phyloP scores from a whole-genome alignment of 768 basidiomycete species.

The Pleurotus eryngii region DNA sequence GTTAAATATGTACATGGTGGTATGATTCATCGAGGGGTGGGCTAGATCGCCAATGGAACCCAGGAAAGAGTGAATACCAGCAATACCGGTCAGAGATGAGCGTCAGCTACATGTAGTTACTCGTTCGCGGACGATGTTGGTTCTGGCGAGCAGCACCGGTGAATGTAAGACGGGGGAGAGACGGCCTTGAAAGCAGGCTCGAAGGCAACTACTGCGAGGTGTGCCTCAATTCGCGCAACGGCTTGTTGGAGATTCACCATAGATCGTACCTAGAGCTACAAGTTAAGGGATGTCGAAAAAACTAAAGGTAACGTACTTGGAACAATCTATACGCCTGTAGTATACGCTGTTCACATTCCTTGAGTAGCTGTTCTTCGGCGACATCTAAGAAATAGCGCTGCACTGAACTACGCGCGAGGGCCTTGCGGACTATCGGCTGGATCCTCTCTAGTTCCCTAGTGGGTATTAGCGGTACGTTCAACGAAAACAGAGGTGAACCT shows the following conservation, averaged over 20 bases:
- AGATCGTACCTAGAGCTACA: not conserved
- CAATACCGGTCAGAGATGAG: too few species aligned
- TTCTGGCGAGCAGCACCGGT: not conserved
- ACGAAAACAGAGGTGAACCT: not conserved
- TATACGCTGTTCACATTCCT: not conserved
- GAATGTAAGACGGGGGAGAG: not conserved
- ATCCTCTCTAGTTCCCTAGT: not conserved
- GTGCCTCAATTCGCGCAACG: not conserved
- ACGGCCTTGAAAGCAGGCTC: not conserved
- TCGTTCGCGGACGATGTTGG: not conserved
- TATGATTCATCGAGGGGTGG: too few species aligned
- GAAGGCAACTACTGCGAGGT: not conserved
- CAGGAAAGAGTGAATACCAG: too few species aligned
- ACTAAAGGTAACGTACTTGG: not conserved
- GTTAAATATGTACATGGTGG: too few species aligned
- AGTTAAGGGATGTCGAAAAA: not conserved
- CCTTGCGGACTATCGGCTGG: not conserved
- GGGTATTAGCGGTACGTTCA: not conserved
- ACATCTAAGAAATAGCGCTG: not conserved
- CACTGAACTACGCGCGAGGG: not conserved
- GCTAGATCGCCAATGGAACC: too few species aligned
- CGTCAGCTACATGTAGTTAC: too few species aligned
- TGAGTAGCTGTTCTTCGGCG: slow-evolving; percentile 3
- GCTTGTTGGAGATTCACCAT: not conserved
- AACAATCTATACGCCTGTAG: not conserved